These are phyloP conservation scores for Macrophomina tecta DNA, from an alignment of 2,329 filamentous ascomycete genomes.

Conservation along the genomic window DNA sequence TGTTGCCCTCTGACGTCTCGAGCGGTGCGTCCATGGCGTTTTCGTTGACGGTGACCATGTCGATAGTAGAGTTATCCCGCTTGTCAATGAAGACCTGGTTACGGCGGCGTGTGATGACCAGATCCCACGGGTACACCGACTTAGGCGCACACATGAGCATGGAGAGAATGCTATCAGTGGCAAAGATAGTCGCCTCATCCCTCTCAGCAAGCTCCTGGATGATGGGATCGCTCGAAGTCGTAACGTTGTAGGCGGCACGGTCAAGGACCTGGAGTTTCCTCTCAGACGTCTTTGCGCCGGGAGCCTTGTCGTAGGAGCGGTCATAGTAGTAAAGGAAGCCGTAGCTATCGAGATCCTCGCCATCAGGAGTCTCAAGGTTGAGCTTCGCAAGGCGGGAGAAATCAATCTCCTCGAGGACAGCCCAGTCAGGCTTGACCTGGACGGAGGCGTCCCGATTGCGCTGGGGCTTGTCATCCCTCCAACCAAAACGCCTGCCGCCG, in stretches of 20 bases:
- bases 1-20: slow-evolving; percentile 88
- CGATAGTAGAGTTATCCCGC: slow-evolving; percentile 90
- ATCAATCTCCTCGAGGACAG: slow-evolving; percentile 96
- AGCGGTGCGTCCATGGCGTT: slow-evolving; percentile 95
- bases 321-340: slow-evolving; percentile 99
- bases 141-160: slow-evolving; percentile 99
- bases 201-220: slow-evolving; percentile 97
- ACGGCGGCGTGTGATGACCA: slow-evolving; percentile 89
- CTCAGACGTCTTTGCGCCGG: slow-evolving; percentile 82
- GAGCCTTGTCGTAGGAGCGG: slow-evolving; percentile 89
- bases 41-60: slow-evolving; percentile 99
- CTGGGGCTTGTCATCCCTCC: slow-evolving; percentile 98
- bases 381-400: slow-evolving; percentile 94
- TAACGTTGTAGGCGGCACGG: slow-evolving; percentile 96
- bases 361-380: slow-evolving; percentile 92
- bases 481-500: slow-evolving; percentile 88
- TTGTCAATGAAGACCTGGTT: slow-evolving; percentile 99
- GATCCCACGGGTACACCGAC: slow-evolving; percentile 97
- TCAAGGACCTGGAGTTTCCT: slow-evolving; percentile 87
- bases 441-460: slow-evolving; percentile 96
- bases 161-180: slow-evolving; percentile 94
- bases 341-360: slow-evolving; percentile 93
- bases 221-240: slow-evolving; percentile 92
- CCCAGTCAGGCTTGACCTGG: slow-evolving; percentile 95
- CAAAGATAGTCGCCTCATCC: slow-evolving; percentile 95